phyloP scores from a whole-genome alignment of 2,329 filamentous ascomycete species.

The Capronia epimyces region DNA sequence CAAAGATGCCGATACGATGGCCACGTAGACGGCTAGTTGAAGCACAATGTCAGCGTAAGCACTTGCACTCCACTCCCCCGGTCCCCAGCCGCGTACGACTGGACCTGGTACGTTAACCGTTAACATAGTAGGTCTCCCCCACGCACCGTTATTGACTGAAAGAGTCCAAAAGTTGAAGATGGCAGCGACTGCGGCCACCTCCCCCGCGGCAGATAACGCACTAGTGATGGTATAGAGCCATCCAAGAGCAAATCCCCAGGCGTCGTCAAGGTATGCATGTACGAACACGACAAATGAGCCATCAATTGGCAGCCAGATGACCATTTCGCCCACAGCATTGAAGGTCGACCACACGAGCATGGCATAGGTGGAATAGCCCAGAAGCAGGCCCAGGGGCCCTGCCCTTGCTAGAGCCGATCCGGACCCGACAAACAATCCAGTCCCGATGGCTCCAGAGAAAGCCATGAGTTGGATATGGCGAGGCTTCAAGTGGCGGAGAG shows the following conservation, averaged over 20 bases:
- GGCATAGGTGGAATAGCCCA: slow-evolving; percentile 54
- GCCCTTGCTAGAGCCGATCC: background rate
- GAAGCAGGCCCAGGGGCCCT: slow-evolving; percentile 17
- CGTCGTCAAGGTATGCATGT: background rate
- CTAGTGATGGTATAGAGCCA: background rate
- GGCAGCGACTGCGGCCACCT: background rate
- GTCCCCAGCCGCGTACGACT: no score
- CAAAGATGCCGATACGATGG: background rate
- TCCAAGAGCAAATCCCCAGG: background rate
- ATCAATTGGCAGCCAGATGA: background rate
- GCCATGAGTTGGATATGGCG: background rate
- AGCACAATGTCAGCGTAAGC: no score
- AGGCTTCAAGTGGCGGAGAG: background rate
- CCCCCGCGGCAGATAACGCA: background rate
- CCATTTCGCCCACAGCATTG: background rate
- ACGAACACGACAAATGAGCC: background rate
- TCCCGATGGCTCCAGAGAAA: background rate
- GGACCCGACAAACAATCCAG: background rate
- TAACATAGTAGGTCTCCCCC: background rate
- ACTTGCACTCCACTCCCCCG: no score
- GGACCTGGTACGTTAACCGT: no score
- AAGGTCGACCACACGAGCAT: background rate
- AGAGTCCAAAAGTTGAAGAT: background rate
- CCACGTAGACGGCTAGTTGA: background rate
- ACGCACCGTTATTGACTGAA: background rate